These are phyloP conservation scores for Nakazawaea pomicola DNA, from an alignment of 805 yeast species.

Conservation along the genomic window DNA sequence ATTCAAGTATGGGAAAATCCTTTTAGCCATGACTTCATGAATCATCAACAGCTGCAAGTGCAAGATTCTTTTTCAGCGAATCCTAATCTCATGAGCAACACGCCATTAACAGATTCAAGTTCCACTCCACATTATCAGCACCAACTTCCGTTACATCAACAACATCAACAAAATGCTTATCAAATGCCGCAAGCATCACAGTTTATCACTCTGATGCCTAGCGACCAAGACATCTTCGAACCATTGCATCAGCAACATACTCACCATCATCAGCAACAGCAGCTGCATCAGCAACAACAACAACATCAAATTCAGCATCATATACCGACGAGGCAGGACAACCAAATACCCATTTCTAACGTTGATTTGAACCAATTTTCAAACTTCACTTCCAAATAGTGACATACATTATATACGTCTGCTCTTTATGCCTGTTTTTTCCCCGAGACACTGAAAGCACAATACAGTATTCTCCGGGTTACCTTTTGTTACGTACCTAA, in stretches of 20 bases:
- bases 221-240: not conserved
- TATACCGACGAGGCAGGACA: no score
- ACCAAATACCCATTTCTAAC: not conserved
- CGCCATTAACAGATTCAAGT: no score
- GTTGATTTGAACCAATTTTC: no score
- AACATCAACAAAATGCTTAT: not conserved
- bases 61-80: no score
- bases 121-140: slow-evolving; percentile 1
- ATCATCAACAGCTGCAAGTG: slow-evolving; percentile 1
- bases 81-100: no score
- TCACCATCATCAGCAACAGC: not conserved
- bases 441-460: no score
- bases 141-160: not conserved
- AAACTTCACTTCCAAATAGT: no score
- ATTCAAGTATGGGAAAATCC: slow-evolving; percentile 8
- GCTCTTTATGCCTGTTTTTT: no score
- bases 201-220: not conserved
- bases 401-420: no score
- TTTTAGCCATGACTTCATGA: not conserved
- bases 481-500: no score
- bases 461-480: no score
- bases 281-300: not conserved
- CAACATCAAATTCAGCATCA: not conserved
- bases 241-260: not conserved
- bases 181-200: not conserved